These are phyloP conservation scores for Bathelium albidoporum DNA, from an alignment of 495 filamentous ascomycete genomes.

Conservation along the genomic window DNA sequence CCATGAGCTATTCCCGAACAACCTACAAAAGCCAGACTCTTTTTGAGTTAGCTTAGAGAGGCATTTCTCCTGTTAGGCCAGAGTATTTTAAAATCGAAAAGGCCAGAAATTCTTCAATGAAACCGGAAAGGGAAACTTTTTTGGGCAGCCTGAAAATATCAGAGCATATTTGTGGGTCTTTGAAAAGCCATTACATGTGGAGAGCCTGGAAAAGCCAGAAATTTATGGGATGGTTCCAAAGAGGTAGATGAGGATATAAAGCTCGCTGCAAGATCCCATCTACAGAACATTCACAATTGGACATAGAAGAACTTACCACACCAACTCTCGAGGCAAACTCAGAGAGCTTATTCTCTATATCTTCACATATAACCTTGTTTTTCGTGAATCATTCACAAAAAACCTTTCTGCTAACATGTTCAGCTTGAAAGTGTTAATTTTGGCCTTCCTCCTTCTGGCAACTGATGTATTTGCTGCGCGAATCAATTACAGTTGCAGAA, in stretches of 20 bases:
- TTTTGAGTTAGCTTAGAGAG: background rate
- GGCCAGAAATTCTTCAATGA: background rate
- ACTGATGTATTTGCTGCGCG: background rate
- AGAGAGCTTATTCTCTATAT: background rate
- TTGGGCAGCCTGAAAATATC: background rate
- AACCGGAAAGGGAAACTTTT: background rate
- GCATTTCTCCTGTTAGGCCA: background rate
- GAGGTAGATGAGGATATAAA: background rate
- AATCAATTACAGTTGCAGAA: background rate
- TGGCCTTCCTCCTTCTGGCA: background rate
- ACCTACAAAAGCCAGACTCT: background rate
- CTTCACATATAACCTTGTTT: background rate
- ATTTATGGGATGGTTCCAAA: background rate
- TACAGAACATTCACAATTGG: background rate
- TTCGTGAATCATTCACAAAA: too few species aligned
- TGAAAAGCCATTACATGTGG: background rate
- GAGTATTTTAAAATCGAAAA: background rate
- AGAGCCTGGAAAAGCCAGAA: background rate
- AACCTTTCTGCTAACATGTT: background rate
- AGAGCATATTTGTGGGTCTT: background rate
- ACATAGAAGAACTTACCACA: background rate
- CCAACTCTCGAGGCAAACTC: background rate
- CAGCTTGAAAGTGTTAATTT: background rate
- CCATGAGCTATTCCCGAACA: background rate
- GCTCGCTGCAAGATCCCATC: background rate